Conservation (phyloP, 2,329 filamentous ascomycete species). For the Dactylellina sp. region DNA sequence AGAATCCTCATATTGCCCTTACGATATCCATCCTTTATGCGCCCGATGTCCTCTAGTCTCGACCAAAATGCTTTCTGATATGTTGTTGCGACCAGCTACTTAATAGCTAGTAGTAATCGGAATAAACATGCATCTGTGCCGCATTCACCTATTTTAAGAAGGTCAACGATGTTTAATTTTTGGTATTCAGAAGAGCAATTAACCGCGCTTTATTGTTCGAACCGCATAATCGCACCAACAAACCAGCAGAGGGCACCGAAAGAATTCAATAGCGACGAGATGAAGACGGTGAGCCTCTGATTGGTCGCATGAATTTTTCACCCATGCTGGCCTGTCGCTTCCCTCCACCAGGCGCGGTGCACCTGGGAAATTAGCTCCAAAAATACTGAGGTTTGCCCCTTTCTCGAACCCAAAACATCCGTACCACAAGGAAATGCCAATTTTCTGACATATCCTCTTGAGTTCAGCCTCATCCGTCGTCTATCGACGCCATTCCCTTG, state of each 20-base stretch:
- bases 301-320: slow-evolving; percentile 18
- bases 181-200: too few species aligned
- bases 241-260: background rate
- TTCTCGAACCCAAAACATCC: slow-evolving; percentile 36
- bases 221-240: too few species aligned
- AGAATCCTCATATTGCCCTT: too few species aligned
- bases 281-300: background rate
- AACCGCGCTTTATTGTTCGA: too few species aligned
- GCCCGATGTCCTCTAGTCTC: background rate
- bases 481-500: slow-evolving; percentile 11
- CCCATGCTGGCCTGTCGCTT: slow-evolving; percentile 1
- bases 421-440: background rate
- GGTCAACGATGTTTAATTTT: too few species aligned
- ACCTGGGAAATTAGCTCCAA: slow-evolving; percentile 10
- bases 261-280: background rate
- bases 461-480: slow-evolving; percentile 25
- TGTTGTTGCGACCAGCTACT: too few species aligned
- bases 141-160: slow-evolving; percentile 6
- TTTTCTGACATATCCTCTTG: background rate
- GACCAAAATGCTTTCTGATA: too few species aligned
- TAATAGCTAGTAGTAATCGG: too few species aligned
- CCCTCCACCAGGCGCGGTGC: slow-evolving; percentile 35
- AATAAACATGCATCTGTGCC: background rate
- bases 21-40: slow-evolving; percentile 7
- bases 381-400: slow-evolving; percentile 35